These are phyloP conservation scores for Pulveroboletus sp. DNA, from an alignment of 768 basidiomycete genomes.

Conservation along the genomic window DNA sequence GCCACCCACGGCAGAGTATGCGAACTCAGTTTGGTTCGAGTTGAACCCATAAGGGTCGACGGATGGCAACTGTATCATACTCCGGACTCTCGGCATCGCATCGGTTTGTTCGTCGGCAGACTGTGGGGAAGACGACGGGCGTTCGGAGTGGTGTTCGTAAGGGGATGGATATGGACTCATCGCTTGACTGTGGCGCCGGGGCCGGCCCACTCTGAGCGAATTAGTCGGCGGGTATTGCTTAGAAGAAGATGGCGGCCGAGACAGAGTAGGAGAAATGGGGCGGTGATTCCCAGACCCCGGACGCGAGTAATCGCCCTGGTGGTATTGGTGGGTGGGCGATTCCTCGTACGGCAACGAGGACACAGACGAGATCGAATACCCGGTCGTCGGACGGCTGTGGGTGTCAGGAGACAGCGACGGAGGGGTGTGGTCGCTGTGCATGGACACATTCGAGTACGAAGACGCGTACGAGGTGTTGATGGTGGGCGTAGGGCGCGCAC, in stretches of 20 bases:
- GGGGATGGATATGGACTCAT: constrained; percentile 85
- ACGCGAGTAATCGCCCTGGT: constrained; percentile 59
- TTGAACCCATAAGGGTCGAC: constrained; percentile 66
- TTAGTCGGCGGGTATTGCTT: constrained; percentile 45
- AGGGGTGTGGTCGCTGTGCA: constrained; percentile 65
- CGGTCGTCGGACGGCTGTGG: constrained; percentile 72
- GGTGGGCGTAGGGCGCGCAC: constrained; percentile 57
- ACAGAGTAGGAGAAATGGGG: constrained; percentile 55
- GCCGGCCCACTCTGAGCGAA: constrained; percentile 66
- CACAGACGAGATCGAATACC: constrained; percentile 82
- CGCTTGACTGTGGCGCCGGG: constrained; percentile 79
- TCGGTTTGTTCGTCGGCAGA: constrained; percentile 47
- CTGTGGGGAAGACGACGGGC: constrained; percentile 70
- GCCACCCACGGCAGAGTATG: constrained; percentile 63
- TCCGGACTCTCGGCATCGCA: constrained; percentile 68
- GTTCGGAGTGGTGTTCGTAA: constrained; percentile 65
- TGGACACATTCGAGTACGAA: constrained; percentile 66
- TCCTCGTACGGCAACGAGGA: constrained; percentile 74
- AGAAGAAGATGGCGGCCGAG: constrained; percentile 68
- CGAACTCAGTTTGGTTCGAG: constrained; percentile 72
- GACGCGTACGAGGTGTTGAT: constrained; percentile 67
- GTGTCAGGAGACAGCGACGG: constrained; percentile 71
- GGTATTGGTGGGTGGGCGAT: constrained; percentile 37
- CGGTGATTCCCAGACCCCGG: constrained; percentile 73
- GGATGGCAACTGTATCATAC: constrained; percentile 78